Evolutionary conservation across 305 asterid genomes (phyloP), one percentile per base, ranked within the genome.

Genomic region (Plantago lanceolata): DNA sequence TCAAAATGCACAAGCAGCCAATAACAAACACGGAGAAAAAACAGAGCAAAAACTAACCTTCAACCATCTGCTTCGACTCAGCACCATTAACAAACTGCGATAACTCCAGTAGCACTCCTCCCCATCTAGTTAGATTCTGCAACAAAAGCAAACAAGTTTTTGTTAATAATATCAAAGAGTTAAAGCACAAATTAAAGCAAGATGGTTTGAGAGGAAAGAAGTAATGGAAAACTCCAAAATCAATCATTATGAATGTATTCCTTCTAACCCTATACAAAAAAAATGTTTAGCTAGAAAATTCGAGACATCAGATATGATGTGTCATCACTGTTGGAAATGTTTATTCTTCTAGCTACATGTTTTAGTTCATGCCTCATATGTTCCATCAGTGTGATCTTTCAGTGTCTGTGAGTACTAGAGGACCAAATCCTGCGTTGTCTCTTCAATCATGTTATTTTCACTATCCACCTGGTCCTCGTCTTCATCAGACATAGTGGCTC

Each of bases 401-500:
- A 51, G 84, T 84, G 79, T 93, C 98, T 18, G 82, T 93, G 43
- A 94, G 97, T 12, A 87, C 89, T 26, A 91, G 78, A 48, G 96
- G 95, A 48, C 99, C 99, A 35, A 90, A 90, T 62, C 99, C 99
- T 94, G 85, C 85, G 79, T 67, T 79, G 76, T 89, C 99, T 88
- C 97, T 19, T 92, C 96, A 48, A 88, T 89, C 71, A 92, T 73
- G 76, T 89, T 89, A 16, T 82, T 54, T 61, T 89, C 98, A 15
- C 95, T 87, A 61, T 87, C 98, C 21, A 76, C 96, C 53, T 84
- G 96, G 75, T 89, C 95, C 33, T 92, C 96, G 6, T 92, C 98
- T 57, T 93, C 96, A 70, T 93, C 99, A 3, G 97, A 90, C 99
- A 93, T 93, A 17, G 99, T 90, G 50, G 99, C 97, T n/a, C 97